A percentile compares a stretch with the other conserved stretches of the same genome.
phyloP scores from a whole-genome alignment of 176 grass and related monocot species.

The Hordeum marinum region DNA sequence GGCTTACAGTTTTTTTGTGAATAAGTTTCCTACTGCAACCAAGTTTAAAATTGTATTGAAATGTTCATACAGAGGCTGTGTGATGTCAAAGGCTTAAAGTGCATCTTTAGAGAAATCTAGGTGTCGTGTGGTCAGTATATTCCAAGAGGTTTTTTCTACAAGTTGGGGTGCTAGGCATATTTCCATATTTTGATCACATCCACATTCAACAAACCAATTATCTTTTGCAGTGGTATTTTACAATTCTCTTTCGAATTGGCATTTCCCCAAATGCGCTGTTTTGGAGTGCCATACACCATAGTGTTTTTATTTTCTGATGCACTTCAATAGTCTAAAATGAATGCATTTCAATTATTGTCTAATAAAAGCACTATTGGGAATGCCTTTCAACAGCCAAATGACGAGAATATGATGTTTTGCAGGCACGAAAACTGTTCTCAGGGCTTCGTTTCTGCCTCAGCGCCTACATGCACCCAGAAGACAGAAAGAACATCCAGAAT shows the following conservation, averaged over 20 bases:
- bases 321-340: not conserved
- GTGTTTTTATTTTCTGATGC: not conserved
- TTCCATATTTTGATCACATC: not conserved
- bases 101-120: not conserved
- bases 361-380: not conserved
- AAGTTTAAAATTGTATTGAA: not conserved
- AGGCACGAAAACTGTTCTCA: constrained; percentile 27
- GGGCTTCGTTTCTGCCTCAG: constrained; percentile 36
- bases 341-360: not conserved
- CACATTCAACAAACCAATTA: not conserved
- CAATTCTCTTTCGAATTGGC: not conserved
- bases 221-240: not conserved
- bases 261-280: not conserved
- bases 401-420: not conserved
- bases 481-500: not conserved
- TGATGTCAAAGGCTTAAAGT: not conserved
- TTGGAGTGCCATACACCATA: not conserved
- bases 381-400: not conserved
- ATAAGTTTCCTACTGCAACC: not conserved
- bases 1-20: not conserved
- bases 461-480: constrained; percentile 15
- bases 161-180: not conserved
- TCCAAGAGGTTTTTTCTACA: not conserved
- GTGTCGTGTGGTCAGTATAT: not conserved
- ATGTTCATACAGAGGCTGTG: not conserved